A percentile compares a stretch with the other conserved stretches of the same genome.
These are phyloP conservation scores for Penicillium salamii DNA, from an alignment of 495 filamentous ascomycete genomes.

Conservation along the genomic window DNA sequence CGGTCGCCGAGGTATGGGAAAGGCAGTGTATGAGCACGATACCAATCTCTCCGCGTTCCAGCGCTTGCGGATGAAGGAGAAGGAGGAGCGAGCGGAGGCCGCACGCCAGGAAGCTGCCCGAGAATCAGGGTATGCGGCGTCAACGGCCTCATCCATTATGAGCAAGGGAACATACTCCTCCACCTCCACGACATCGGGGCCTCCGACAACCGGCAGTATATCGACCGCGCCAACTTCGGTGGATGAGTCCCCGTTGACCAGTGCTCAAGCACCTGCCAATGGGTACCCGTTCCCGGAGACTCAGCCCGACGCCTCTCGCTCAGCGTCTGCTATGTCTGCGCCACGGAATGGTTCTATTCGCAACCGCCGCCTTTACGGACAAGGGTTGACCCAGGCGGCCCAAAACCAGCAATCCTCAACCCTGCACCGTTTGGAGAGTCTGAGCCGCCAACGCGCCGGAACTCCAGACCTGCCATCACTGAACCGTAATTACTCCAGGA, in stretches of 20 bases:
- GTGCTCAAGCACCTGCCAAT: constrained; percentile 33
- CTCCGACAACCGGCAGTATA: constrained; percentile 62
- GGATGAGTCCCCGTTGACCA: constrained; percentile 64
- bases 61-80: constrained; percentile 61
- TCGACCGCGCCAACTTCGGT: constrained; percentile 93
- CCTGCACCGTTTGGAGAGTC: constrained; percentile 72
- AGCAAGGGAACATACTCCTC: constrained; percentile 87
- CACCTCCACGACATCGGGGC: constrained; percentile 79
- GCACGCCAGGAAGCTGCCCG: constrained; percentile 22
- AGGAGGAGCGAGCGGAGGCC: constrained; percentile 40
- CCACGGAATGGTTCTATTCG: constrained; percentile 57
- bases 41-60: constrained; percentile 78
- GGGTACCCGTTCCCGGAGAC: constrained; percentile 18
- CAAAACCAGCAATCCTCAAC: constrained; percentile 79
- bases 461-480: constrained; percentile 38
- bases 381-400: constrained; percentile 72
- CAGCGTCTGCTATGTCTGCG: constrained; percentile 18
- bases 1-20: constrained; percentile 51
- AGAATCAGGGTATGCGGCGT: constrained; percentile 57
- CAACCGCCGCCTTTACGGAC: constrained; percentile 78
- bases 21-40: constrained; percentile 82
- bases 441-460: constrained; percentile 52
- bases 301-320: constrained; percentile 10
- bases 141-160: constrained; percentile 61
- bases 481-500: constrained; percentile 47